Conservation (phyloP, 75 land plant species). For the Adiantum capillusveneris region DNA sequence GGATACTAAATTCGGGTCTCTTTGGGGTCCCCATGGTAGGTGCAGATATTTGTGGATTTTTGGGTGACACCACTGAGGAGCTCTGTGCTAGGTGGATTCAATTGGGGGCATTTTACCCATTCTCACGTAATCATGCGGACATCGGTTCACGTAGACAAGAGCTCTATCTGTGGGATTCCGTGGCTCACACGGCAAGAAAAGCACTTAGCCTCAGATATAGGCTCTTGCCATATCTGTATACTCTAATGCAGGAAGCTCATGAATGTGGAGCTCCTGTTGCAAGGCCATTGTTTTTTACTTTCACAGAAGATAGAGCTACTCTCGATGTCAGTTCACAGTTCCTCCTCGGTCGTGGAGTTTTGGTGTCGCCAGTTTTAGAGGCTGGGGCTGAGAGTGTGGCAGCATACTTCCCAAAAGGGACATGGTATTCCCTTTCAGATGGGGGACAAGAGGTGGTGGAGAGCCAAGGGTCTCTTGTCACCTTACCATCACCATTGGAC, state of each 20-base stretch:
- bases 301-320: slow-evolving; percentile 30
- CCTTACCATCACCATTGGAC: slow-evolving; percentile 55
- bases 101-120: slow-evolving; percentile 74
- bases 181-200: slow-evolving; percentile 54
- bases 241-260: slow-evolving; percentile 59
- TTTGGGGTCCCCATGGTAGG: slow-evolving; percentile 90
- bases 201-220: slow-evolving; percentile 62
- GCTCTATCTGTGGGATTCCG: slow-evolving; percentile 56
- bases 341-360: slow-evolving; percentile 42
- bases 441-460: slow-evolving; percentile 23
- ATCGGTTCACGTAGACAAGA: slow-evolving; percentile 25
- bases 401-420: slow-evolving; percentile 54
- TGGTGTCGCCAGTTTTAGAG: slow-evolving; percentile 68
- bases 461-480: slow-evolving; percentile 15
- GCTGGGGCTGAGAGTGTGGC: slow-evolving; percentile 30
- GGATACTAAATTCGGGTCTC: slow-evolving; percentile 71
- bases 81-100: slow-evolving; percentile 77
- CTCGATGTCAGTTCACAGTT: slow-evolving; percentile 56
- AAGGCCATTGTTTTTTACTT: slow-evolving; percentile 67
- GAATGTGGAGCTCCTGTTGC: slow-evolving; percentile 61
- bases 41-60: slow-evolving; percentile 81
- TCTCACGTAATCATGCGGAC: slow-evolving; percentile 50
- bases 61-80: slow-evolving; percentile 52
- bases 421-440: slow-evolving; percentile 65
- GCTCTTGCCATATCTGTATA: slow-evolving; percentile 67